phyloP scores from a whole-genome alignment of 2,329 filamentous ascomycete species.

The Ascochyta koolunga region DNA sequence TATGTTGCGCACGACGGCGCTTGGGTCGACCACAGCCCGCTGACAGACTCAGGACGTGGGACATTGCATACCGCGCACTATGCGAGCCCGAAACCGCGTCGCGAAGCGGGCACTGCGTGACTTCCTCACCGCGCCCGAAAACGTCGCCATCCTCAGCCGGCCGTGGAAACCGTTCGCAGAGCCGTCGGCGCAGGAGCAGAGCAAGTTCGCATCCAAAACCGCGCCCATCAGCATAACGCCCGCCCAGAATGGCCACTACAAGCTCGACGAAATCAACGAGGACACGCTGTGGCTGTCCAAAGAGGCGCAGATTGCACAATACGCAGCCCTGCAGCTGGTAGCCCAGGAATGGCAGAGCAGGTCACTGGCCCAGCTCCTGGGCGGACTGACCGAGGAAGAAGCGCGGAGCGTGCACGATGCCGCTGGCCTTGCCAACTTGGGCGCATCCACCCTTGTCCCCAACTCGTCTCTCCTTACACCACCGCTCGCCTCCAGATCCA shows the following conservation, averaged over 20 bases:
- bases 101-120: slow-evolving; percentile 56
- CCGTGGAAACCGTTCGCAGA: slow-evolving; percentile 71
- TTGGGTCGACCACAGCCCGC: background rate
- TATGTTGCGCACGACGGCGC: slow-evolving; percentile 55
- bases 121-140: slow-evolving; percentile 75
- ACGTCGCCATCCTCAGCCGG: slow-evolving; percentile 70
- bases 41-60: slow-evolving; percentile 65
- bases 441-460: slow-evolving; percentile 54
- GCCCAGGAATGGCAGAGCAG: slow-evolving; percentile 84
- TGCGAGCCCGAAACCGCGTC: slow-evolving; percentile 55
- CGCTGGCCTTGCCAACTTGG: slow-evolving; percentile 68
- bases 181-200: slow-evolving; percentile 67
- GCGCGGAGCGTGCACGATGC: slow-evolving; percentile 76
- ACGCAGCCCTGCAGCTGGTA: slow-evolving; percentile 79
- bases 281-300: slow-evolving; percentile 88
- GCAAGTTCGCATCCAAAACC: slow-evolving; percentile 80
- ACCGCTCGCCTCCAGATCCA: slow-evolving; percentile 28
- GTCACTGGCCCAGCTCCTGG: slow-evolving; percentile 72
- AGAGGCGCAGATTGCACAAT: slow-evolving; percentile 76
- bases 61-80: slow-evolving; percentile 61
- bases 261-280: slow-evolving; percentile 79
- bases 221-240: slow-evolving; percentile 84
- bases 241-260: slow-evolving; percentile 68
- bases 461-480: slow-evolving; percentile 52
- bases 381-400: slow-evolving; percentile 78